Evolutionary conservation across 2,329 filamentous ascomycete genomes (phyloP).

Genomic region (Pestalotiopsis sp.): DNA sequence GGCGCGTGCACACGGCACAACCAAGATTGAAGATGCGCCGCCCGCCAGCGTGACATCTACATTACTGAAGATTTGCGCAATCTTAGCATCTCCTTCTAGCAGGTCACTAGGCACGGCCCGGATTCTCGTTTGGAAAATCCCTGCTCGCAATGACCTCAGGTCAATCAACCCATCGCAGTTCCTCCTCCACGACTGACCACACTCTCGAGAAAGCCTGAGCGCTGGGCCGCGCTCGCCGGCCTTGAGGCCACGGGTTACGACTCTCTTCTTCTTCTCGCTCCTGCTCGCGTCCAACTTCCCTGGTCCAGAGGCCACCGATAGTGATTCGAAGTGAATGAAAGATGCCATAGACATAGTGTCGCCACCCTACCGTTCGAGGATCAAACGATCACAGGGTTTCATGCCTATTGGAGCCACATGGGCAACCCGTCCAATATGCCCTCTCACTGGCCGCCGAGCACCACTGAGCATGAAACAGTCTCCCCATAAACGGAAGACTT

Average conservation of each 20-base stretch:
- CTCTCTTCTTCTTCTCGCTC: not conserved
- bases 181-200: not conserved
- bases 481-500: constrained; percentile 7
- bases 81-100: constrained; percentile 3
- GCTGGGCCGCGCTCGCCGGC: not conserved
- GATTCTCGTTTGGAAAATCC: constrained; percentile 6
- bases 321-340: not conserved
- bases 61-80: not conserved
- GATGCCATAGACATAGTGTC: not conserved
- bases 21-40: too few species aligned
- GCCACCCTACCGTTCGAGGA: constrained; percentile 6
- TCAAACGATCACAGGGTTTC: constrained; percentile 12
- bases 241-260: not conserved
- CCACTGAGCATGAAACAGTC: not conserved
- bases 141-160: constrained; percentile 8
- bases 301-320: not conserved
- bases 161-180: not conserved
- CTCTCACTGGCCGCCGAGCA: constrained; percentile 3
- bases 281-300: not conserved
- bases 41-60: not conserved
- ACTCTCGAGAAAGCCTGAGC: constrained; percentile 1
- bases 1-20: constrained; percentile 9
- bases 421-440: not conserved
- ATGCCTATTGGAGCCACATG: constrained; percentile 11
- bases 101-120: constrained; percentile 4